Evolutionary conservation across 2,329 filamentous ascomycete genomes (phyloP), one percentile per base, ranked within the genome.

Genomic region (Lasiodiplodia citricola): DNA sequence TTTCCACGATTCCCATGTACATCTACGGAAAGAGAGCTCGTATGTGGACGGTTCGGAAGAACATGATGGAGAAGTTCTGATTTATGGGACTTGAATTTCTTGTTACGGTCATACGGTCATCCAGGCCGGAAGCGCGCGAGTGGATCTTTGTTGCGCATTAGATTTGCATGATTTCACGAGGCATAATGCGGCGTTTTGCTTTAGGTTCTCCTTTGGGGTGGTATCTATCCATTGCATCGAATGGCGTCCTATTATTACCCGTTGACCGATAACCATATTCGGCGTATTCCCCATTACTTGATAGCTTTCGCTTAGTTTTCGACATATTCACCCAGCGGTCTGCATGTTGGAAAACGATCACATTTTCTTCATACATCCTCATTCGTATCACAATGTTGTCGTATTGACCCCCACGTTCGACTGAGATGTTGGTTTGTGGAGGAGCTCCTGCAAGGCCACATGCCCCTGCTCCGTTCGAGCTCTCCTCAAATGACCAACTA

Each of bases 31-130:
- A 98, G 85, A 84, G 94, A 68, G 90, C 91, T 18, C 86, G 95
- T 21, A 97, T 97, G 93, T 97, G 94, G 95, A 98, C 94, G 0
- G 92, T 94, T 13, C 84, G 92, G 71, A 92, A 87, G 85, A 93
- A 92, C 73, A 82, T 97, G 71, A 94, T 97, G 91, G 93, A 96
- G 86, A 92, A 89, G 76, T 91, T 88, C 71, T 89, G 72, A 28
- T 16, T 18, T 7, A 10, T n/a, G 2, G 28, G 13, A 35, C 31
- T 35, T 35, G 31, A 10, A 23, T 8, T 10, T 47, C 21, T 47
- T 47, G 10, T 47, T 18, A 47, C n/a, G 44, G 13, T 35, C 8
- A 35, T n/a, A 31, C 35, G 52, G 28, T 7, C 6, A n/a, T 56
- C 16, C 6, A 31, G 10, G 14, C 8, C 28, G 4, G 3, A 50